These are phyloP conservation scores for Actinomortierella ambigua DNA, from an alignment of 371 early-diverging fungal genomes.

Conservation along the genomic window DNA sequence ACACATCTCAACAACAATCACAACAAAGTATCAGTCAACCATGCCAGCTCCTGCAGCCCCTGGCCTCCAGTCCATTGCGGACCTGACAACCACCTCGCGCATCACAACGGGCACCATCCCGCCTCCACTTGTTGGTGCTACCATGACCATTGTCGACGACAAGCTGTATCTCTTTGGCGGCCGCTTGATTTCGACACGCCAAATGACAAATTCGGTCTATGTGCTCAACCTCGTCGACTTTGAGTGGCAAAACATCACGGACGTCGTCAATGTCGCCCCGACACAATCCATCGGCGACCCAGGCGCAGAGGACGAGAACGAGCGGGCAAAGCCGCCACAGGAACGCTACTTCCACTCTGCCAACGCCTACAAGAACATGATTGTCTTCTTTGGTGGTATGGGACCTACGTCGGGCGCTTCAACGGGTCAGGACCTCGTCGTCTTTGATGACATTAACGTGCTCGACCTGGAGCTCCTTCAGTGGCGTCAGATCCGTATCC, in stretches of 20 bases:
- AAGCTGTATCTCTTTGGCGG: slow-evolving; percentile 80
- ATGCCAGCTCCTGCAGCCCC: slow-evolving; percentile 44
- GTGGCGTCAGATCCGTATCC: slow-evolving; percentile 61
- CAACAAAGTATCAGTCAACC: background rate
- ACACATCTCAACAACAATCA: background rate
- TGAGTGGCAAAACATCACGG: slow-evolving; percentile 58
- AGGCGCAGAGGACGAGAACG: slow-evolving; percentile 32
- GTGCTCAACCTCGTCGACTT: slow-evolving; percentile 66
- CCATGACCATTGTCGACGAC: slow-evolving; percentile 70
- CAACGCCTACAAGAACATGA: slow-evolving; percentile 59
- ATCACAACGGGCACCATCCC: slow-evolving; percentile 79
- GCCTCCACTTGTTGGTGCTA: slow-evolving; percentile 79
- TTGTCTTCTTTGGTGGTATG: slow-evolving; percentile 75
- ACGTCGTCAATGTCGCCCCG: slow-evolving; percentile 26
- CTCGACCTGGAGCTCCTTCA: slow-evolving; percentile 67
- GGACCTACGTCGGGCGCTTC: slow-evolving; percentile 46
- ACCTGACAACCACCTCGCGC: slow-evolving; percentile 70
- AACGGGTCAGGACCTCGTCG: slow-evolving; percentile 48
- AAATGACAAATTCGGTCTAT: slow-evolving; percentile 77
- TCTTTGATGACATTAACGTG: slow-evolving; percentile 75
- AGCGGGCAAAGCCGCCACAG: slow-evolving; percentile 49
- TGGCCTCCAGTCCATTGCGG: slow-evolving; percentile 69
- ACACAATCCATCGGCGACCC: slow-evolving; percentile 34
- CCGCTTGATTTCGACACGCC: slow-evolving; percentile 65
- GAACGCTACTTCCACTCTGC: slow-evolving; percentile 84